These are phyloP conservation scores for Amanita subjunquillea DNA, from an alignment of 768 basidiomycete genomes.

Conservation along the genomic window DNA sequence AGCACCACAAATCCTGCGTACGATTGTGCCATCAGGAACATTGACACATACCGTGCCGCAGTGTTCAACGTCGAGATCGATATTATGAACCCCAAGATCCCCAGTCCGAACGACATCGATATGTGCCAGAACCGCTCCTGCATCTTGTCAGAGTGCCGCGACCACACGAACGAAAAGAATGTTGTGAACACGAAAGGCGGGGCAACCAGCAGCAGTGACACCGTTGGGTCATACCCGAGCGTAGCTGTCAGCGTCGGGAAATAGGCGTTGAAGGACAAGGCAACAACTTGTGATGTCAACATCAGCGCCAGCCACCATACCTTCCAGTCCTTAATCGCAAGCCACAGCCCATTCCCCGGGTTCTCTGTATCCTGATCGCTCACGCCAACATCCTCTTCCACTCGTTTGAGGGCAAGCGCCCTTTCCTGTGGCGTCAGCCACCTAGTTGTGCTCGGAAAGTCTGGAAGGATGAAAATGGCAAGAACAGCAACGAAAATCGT, in stretches of 20 bases:
- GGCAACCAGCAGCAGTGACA: conserved; percentile 70
- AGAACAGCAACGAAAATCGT: conserved; percentile 45
- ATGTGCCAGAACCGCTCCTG: conserved; percentile 75
- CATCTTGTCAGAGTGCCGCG: conserved; percentile 60
- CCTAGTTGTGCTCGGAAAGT: conserved; percentile 59
- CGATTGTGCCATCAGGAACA: conserved; percentile 74
- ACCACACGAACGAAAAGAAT: conserved; percentile 45
- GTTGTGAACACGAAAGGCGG: conserved; percentile 71
- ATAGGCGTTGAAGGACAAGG: conserved; percentile 69
- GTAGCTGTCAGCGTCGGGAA: conserved; percentile 73
- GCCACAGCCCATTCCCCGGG: conserved; percentile 36
- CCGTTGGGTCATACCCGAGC: conserved; percentile 49
- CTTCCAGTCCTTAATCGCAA: conserved; percentile 70
- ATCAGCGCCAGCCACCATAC: conserved; percentile 75
- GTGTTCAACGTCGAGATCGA: conserved; percentile 63
- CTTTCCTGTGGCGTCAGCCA: conserved; percentile 58
- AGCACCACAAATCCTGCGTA: conserved; percentile 64
- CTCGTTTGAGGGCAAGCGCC: conserved; percentile 48
- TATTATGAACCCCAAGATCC: conserved; percentile 66
- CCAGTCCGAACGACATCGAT: conserved; percentile 40
- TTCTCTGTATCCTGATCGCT: conserved; percentile 37
- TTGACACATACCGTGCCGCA: conserved; percentile 57
- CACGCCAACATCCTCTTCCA: conserved; percentile 58
- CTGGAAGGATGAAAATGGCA: conserved; percentile 65
- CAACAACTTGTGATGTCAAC: conserved; percentile 47